Conservation (phyloP, 1,139 yeast genomes). For the Sugiyamaella pinicola region DNA sequence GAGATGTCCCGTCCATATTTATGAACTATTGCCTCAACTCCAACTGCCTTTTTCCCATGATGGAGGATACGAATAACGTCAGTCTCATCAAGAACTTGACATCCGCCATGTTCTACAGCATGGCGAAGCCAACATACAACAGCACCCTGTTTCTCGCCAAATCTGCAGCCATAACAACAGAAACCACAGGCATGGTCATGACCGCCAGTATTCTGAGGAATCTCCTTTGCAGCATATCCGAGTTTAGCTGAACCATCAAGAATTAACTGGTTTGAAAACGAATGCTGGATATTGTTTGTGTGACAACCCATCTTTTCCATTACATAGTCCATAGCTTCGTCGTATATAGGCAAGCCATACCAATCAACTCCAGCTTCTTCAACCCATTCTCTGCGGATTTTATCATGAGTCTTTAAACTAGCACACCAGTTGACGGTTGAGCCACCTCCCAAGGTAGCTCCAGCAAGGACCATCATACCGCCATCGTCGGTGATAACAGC, state of each 20-base stretch:
- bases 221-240: conserved; percentile 49
- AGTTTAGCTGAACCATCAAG: conserved; percentile 53
- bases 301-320: conserved; percentile 56
- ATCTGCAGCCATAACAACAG: conserved; percentile 57
- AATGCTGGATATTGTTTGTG: conserved; percentile 49
- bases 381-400: conserved; percentile 59
- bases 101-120: conserved; percentile 53
- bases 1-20: conserved; percentile 36
- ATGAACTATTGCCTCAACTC: conserved; percentile 43
- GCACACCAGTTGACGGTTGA: conserved; percentile 68
- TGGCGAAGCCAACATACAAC: conserved; percentile 56
- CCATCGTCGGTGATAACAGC: conserved; percentile 44
- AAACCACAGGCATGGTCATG: conserved; percentile 55
- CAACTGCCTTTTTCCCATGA: conserved; percentile 50
- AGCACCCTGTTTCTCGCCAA: conserved; percentile 60
- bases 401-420: conserved; percentile 55
- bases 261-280: conserved; percentile 51
- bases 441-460: conserved; percentile 63
- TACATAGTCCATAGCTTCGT: conserved; percentile 53
- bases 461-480: conserved; percentile 50
- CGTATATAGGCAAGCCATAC: conserved; percentile 51
- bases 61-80: conserved; percentile 49
- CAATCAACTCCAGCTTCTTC: conserved; percentile 51
- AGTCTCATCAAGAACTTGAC: conserved; percentile 52
- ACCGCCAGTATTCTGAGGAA: conserved; percentile 57